Conservation (phyloP, 768 basidiomycete genomes). For the Termitomyces sp. region DNA sequence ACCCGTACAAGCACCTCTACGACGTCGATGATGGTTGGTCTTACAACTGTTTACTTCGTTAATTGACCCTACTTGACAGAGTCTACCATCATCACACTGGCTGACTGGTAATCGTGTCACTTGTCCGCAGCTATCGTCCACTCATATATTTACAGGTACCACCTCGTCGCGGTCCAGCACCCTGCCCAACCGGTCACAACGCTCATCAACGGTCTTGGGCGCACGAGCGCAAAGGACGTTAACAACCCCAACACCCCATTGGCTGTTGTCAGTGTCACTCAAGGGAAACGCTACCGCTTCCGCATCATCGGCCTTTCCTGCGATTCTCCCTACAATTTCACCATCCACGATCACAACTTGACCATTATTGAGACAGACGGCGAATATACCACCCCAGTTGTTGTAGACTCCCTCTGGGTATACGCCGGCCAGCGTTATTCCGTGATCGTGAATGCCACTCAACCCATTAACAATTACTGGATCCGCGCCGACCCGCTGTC, state of each 20-base stretch:
- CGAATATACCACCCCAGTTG: conserved; percentile 30
- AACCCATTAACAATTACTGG: conserved; percentile 31
- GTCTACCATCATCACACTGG: conserved; percentile 6
- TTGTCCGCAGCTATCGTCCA: not conserved
- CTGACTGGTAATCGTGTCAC: conserved; percentile 1
- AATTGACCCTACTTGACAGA: not conserved
- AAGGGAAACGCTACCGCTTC: conserved; percentile 29
- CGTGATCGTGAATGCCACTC: conserved; percentile 36
- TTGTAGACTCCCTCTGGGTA: conserved; percentile 29
- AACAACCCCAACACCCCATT: conserved; percentile 12
- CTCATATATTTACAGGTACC: not conserved
- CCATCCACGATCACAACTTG: conserved; percentile 35
- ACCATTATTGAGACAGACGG: conserved; percentile 52
- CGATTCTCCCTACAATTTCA: conserved; percentile 31
- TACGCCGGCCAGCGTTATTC: conserved; percentile 21
- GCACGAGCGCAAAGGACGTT: conserved; percentile 18
- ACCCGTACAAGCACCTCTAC: conserved; percentile 24
- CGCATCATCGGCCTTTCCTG: conserved; percentile 28
- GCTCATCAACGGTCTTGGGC: conserved; percentile 34
- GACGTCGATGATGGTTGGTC: conserved; percentile 16
- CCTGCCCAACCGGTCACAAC: conserved; percentile 10
- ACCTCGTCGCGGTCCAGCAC: not conserved
- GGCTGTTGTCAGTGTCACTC: conserved; percentile 28
- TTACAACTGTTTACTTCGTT: not conserved
- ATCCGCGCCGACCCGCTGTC: conserved; percentile 12